Evolutionary conservation across 805 yeast species (phyloP).

Genomic region (Starmerella khaoyaiensis): DNA sequence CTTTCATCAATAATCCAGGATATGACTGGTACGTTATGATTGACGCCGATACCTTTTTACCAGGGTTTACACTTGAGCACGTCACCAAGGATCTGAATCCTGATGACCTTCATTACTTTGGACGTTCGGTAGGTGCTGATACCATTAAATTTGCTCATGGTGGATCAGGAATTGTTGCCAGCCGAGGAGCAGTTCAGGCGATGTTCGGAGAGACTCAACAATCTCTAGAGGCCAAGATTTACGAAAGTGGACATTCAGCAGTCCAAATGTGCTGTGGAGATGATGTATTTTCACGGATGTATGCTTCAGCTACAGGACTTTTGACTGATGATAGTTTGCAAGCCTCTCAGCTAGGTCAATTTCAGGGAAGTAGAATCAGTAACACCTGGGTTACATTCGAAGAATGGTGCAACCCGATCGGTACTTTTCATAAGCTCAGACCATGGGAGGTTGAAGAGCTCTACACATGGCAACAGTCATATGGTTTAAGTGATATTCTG

Average conservation of each 20-base stretch:
- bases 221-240: conserved; percentile 7
- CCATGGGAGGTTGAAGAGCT: conserved; percentile 24
- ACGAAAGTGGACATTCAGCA: conserved; percentile 20
- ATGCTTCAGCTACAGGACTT: conserved; percentile 16
- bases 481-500: conserved; percentile 14
- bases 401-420: conserved; percentile 26
- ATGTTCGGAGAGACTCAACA: conserved; percentile 20
- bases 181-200: conserved; percentile 25
- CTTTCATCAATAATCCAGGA: conserved; percentile 23
- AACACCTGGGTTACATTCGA: conserved; percentile 13
- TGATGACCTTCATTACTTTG: conserved; percentile 25
- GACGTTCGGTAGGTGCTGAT: conserved; percentile 19
- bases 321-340: conserved; percentile 13
- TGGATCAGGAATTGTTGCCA: conserved; percentile 29
- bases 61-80: conserved; percentile 23
- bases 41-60: conserved; percentile 29
- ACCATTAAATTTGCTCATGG: conserved; percentile 29
- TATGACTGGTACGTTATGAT: conserved; percentile 29
- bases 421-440: conserved; percentile 27
- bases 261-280: conserved; percentile 29
- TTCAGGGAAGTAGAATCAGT: conserved; percentile 28
- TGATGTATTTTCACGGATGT: conserved; percentile 24
- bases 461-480: conserved; percentile 24
- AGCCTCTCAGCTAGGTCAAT: conserved; percentile 13
- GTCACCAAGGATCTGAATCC: conserved; percentile 22